Evolutionary conservation across 2,329 filamentous ascomycete species (phyloP).

Genomic region (Colletotrichum spinosum): DNA sequence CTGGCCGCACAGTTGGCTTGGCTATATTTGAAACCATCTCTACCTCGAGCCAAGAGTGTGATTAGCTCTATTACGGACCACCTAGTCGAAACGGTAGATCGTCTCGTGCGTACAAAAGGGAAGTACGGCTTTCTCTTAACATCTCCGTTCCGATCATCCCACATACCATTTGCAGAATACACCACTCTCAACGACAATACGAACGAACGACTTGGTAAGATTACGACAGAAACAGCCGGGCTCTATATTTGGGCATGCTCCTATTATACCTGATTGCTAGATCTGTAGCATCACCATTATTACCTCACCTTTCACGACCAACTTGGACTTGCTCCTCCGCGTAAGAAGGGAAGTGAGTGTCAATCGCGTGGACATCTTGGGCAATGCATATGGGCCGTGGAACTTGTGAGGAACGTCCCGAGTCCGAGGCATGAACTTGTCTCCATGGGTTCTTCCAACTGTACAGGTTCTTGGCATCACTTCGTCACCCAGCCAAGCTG

Average conservation of each 20-base stretch:
- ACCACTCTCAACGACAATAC: background rate
- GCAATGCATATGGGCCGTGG: background rate
- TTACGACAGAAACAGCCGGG: background rate
- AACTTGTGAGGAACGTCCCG: background rate
- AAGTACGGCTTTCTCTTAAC: background rate
- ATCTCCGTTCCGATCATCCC: background rate
- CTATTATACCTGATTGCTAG: background rate
- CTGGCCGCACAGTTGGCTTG: too few species aligned
- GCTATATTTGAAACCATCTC: too few species aligned
- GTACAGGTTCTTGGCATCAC: background rate
- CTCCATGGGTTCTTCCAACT: too few species aligned
- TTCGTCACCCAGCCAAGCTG: background rate
- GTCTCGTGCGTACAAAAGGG: background rate
- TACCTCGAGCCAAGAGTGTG: background rate
- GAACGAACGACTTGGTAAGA: background rate
- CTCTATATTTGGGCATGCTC: background rate
- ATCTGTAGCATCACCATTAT: background rate
- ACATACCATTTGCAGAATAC: background rate
- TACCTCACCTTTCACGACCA: background rate
- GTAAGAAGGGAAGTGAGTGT: background rate
- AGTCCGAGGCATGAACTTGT: background rate
- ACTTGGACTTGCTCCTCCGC: background rate
- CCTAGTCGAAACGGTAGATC: background rate
- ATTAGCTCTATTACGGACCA: background rate
- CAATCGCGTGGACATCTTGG: background rate